Conservation (phyloP, 2,329 filamentous ascomycete species). For the Exophiala dermatitidis region DNA sequence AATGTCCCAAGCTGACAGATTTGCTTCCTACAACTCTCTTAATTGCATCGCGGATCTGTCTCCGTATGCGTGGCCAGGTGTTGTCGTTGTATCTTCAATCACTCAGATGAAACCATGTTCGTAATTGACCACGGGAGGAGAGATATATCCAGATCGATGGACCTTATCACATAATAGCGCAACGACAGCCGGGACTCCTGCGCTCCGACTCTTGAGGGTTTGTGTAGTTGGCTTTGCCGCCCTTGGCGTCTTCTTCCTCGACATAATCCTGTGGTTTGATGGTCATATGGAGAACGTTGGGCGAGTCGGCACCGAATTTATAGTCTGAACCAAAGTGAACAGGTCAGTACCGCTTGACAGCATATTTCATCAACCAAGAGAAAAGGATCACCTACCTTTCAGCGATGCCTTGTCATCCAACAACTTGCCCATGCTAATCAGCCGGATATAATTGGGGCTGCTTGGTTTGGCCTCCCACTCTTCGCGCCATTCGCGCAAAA, state of each 20-base stretch:
- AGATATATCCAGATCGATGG: not conserved
- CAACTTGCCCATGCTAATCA: conserved; percentile 88
- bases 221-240: conserved; percentile 47
- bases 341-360: not conserved
- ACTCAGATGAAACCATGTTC: not conserved
- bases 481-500: conserved; percentile 83
- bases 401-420: conserved; percentile 80
- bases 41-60: no score
- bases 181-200: conserved; percentile 55
- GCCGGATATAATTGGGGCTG: conserved; percentile 78
- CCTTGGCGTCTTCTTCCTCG: conserved; percentile 66
- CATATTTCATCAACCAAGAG: not conserved
- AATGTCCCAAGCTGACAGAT: no score
- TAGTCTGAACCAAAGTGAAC: conserved; percentile 53
- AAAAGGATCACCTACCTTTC: conserved; percentile 52
- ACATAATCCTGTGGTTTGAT: conserved; percentile 77
- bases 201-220: conserved; percentile 50
- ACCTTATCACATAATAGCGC: conserved; percentile 52
- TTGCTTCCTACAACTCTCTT: no score
- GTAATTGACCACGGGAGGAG: not conserved
- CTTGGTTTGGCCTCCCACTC: conserved; percentile 84
- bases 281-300: conserved; percentile 92
- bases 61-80: no score
- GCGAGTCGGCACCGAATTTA: conserved; percentile 63
- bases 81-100: no score